Base-by-base conservation (phyloP, 352 stramenopile species). In the Globisporangium megalacanthum region DNA sequence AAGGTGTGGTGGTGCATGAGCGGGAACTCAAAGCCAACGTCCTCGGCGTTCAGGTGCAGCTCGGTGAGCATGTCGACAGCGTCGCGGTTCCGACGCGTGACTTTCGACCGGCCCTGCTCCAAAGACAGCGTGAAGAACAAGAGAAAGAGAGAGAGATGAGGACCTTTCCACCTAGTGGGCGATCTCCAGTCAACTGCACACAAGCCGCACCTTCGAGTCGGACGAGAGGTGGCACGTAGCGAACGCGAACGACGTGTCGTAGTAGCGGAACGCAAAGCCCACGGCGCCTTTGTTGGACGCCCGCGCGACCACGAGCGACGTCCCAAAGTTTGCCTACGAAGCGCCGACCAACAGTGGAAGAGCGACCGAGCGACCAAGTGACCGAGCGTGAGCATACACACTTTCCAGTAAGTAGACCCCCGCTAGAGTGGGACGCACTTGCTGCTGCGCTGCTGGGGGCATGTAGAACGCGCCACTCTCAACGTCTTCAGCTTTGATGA, bases 221-320 rank as follows among this genome's bases (percentile, higher is more conserved):
- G 89, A 95, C 6, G 88, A 83, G 20, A 97, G 73, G 70, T 97
- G 89, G 52, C 83, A 94, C 35, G 79, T 86, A 20, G 95, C 79
- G 45, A 97, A 94, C 6, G 81, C 81, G 52, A 96, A 91, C 3
- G 81, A 92, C 8, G 79, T 87, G 63, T 96, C 86, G 58, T 84
- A 88, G 58, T 95, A 93, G 13, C 85, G 83, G 57, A 97, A 92
- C 0, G 78, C 77, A 37, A 97, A 82, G 20, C 88, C 86, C 15
- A 96, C 88, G n/a, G 83, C 85, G 47, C 89, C 89, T 68, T 97
- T 97, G 71, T 96, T 97, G 45, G 83, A 89, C 35, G 88, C 86
- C 17, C 83, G 81, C 0, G 83, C 72, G 49, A 94, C 70, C 0
- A 92, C 71, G 22, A 94, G 68, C 42, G 82, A 91, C 49, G 88